phyloP scores from a whole-genome alignment of 257 asterid species.

The Ajuga chamaepitys region DNA sequence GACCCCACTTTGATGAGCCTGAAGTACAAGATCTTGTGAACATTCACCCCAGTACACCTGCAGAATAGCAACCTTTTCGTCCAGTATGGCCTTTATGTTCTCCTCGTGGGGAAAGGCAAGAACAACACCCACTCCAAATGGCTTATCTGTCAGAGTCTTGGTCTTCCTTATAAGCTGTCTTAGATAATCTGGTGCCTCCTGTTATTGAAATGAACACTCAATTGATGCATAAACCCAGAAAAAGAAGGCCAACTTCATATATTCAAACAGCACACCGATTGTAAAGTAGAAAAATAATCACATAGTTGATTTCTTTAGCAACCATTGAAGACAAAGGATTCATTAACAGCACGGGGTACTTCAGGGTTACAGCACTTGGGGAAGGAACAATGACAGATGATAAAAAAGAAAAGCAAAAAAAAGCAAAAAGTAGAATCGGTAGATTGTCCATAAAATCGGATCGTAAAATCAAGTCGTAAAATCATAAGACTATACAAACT shows the following conservation, averaged over 20 bases:
- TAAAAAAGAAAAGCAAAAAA: not conserved
- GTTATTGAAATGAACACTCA: constrained; percentile 24
- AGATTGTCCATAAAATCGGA: no score
- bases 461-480: no score
- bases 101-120: constrained; percentile 87
- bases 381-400: no score
- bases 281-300: not conserved
- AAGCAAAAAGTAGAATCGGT: no score
- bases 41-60: constrained; percentile 88
- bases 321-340: not conserved
- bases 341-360: not conserved
- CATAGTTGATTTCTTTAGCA: not conserved
- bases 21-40: constrained; percentile 46
- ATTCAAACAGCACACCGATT: no score
- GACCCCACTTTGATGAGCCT: constrained; percentile 79
- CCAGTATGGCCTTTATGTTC: constrained; percentile 68
- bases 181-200: constrained; percentile 74
- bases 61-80: constrained; percentile 76
- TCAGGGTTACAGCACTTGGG: not conserved
- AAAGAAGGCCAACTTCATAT: not conserved
- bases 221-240: not conserved
- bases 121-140: constrained; percentile 79
- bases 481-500: no score
- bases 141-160: constrained; percentile 65
- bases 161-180: constrained; percentile 72